Evolutionary conservation across 345 rosid species (phyloP).

Genomic region (Gossypium anomalum): DNA sequence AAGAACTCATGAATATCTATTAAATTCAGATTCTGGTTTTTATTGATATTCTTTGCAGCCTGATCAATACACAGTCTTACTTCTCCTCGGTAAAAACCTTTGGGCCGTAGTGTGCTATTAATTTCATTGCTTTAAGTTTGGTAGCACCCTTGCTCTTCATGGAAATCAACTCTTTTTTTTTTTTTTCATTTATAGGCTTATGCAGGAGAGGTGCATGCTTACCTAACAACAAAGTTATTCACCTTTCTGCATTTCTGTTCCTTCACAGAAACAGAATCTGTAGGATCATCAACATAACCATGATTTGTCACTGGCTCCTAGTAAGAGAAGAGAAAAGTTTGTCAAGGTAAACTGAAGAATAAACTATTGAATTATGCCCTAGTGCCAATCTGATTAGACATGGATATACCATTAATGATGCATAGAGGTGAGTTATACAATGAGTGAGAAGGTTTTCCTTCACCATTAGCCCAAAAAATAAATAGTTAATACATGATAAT

Average conservation of each 20-base stretch:
- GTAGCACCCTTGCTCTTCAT: not conserved
- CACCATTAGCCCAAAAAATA: not conserved
- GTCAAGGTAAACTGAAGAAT: not conserved
- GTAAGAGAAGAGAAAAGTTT: conserved; percentile 13
- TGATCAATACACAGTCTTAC: not conserved
- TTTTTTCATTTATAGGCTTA: not conserved
- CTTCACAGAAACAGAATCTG: conserved; percentile 27
- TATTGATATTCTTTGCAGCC: not conserved
- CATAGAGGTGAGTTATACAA: not conserved
- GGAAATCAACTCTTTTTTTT: not conserved
- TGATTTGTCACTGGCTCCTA: conserved; percentile 39
- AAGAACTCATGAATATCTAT: not conserved
- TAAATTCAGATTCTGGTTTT: not conserved
- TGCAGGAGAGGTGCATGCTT: conserved; percentile 17
- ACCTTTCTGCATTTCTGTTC: conserved; percentile 44
- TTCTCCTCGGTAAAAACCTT: not conserved
- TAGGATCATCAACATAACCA: conserved; percentile 30
- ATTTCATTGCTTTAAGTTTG: not conserved
- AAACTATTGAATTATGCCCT: not conserved
- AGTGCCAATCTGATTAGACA: not conserved
- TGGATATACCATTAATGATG: not conserved
- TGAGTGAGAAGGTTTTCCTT: conserved; percentile 1
- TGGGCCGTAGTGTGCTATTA: not conserved
- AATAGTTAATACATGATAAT: not conserved
- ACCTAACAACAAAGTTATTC: conserved; percentile 33